A percentile compares a stretch with the other conserved stretches of the same genome.
These are phyloP conservation scores for Butyriboletus appendiculatus DNA, from an alignment of 1,284 basidiomycete species.

Conservation along the genomic window DNA sequence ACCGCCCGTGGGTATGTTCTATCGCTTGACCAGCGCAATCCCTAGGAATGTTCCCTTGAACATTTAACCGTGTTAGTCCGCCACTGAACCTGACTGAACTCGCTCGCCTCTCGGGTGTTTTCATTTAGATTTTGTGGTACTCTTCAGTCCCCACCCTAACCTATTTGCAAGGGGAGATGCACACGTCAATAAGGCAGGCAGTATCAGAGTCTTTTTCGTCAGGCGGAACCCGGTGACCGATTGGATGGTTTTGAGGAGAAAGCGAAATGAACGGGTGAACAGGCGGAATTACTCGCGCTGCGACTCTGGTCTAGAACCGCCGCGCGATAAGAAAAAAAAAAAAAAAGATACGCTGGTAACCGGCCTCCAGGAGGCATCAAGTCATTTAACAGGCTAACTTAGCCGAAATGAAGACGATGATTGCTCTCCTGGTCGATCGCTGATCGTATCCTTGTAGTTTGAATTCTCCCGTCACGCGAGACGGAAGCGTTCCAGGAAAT, in stretches of 20 bases:
- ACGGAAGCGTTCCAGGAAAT: neutral
- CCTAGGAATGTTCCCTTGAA: constrained; percentile 1
- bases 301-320: constrained; percentile 21
- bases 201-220: neutral
- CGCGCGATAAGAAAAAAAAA: neutral
- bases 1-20: constrained; percentile 8
- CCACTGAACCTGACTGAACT: neutral
- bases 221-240: constrained; percentile 2
- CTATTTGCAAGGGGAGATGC: neutral
- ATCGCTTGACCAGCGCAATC: constrained; percentile 17
- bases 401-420: constrained; percentile 30
- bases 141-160: neutral
- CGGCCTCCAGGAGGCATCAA: constrained; percentile 6
- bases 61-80: constrained; percentile 1
- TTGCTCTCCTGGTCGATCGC: constrained; percentile 29
- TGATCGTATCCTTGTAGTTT: constrained; percentile 21
- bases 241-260: neutral
- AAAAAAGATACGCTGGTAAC: neutral
- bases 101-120: neutral
- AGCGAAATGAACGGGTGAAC: constrained; percentile 19
- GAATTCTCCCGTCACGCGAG: neutral
- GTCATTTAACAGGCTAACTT: constrained; percentile 19
- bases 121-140: neutral
- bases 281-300: constrained; percentile 1
- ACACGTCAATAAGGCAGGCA: neutral